Evolutionary conservation across 306 rosid genomes (phyloP), one percentile per base, ranked within the genome.

Genomic region (Ormosia emarginata): DNA sequence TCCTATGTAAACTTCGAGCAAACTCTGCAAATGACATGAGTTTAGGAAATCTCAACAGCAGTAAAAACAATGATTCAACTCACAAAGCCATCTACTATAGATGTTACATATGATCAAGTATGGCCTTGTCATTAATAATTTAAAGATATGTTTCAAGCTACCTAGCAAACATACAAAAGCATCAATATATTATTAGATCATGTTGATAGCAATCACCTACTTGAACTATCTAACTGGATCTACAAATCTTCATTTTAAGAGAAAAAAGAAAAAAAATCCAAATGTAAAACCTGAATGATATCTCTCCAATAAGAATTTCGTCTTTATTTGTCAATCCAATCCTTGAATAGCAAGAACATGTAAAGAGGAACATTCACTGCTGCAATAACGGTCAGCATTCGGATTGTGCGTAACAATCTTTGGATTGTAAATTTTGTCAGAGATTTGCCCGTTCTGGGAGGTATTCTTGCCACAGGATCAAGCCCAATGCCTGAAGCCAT

Each of bases 331-430:
- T 94, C 95, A 65, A 90, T 86, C 95, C 98, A 94, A 84, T 94
- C 97, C 91, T 94, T 90, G 90, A 92, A 94, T 15, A 92, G 87
- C 43, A 92, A 83, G 85, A 94, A 88, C 86, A 94, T 86, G 86
- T 94, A 92, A 85, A 94, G 81, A 65, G 98, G 95, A 50, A 92
- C 82, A 78, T 90, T 92, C 74, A 92, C 95, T 0, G 92, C 97
- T 66, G 95, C 93, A 69, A 94, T 87, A 63, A 94, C 71, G 8
- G 84, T 81, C 74, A 94, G 52, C 88, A 82, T 81, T 56, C 86
- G 70, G 53, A 90, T 68, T n/a, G 79, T 68, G 70, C 97, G 91
- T 72, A 90, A 52, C 85, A 86, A 55, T 82, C 98, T 90, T 75
- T 89, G 91, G 86, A 92, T 89, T 66, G 65, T 65, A 46, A 86